These are phyloP conservation scores for Lophiotrema nucula DNA, from an alignment of 495 filamentous ascomycete genomes.

Conservation along the genomic window DNA sequence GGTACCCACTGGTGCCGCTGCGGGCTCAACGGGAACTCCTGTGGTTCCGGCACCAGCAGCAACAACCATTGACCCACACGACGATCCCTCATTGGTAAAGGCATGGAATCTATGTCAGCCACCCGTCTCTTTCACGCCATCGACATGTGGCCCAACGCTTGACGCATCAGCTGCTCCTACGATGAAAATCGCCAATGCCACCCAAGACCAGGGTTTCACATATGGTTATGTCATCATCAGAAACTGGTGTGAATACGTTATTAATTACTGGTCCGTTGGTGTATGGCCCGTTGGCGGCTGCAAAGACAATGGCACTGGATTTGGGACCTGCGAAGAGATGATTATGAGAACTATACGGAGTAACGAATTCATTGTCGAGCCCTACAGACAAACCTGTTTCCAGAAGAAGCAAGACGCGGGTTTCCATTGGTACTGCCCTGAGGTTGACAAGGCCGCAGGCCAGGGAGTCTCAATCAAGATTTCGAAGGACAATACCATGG, in stretches of 20 bases:
- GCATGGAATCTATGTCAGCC: no score
- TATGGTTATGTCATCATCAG: conserved; percentile 7
- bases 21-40: no score
- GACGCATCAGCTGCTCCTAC: no score
- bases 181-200: no score
- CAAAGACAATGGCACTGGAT: not conserved
- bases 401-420: not conserved
- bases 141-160: no score
- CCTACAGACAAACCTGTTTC: not conserved
- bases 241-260: not conserved
- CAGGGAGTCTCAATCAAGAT: conserved; percentile 11
- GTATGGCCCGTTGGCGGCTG: not conserved
- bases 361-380: not conserved
- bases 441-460: conserved; percentile 1
- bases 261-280: conserved; percentile 3
- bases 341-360: not conserved
- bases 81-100: no score
- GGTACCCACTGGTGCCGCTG: no score
- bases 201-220: no score
- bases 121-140: no score
- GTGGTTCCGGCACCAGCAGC: no score
- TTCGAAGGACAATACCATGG: not conserved
- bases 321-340: not conserved
- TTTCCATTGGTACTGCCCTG: not conserved
- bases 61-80: no score